Base-by-base conservation (phyloP, 306 rosid genomes). In the Hippophae gyantsensis region DNA sequence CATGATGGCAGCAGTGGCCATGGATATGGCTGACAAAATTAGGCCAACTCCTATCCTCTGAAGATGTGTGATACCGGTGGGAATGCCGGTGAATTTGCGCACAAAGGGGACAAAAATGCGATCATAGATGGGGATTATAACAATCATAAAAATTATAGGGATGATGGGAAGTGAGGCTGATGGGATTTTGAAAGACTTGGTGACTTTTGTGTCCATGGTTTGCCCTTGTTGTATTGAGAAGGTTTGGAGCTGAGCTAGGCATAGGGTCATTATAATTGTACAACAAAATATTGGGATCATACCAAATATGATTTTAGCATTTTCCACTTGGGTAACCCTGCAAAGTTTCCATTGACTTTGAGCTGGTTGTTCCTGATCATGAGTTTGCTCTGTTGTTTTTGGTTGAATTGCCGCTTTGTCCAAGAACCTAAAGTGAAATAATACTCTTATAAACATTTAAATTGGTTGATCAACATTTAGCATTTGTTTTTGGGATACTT, bases 211-310 rank as follows among this genome's bases (percentile, higher is more conserved):
- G 65, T 90, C 49, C 90, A 86, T 46, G 61, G 97, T 90, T 46
- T 72, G 62, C 79, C 86, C 74, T 76, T 86, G 94, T 58, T 86
- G 86, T 56, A 90, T 51, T 6, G 89, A 71, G 79, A 86, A 86
- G 2, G 95, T 90, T 55, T 86, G 95, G 66, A 90, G 90, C 46
- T 86, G 95, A 10, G 95, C 97, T 73, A 87, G 55, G 69, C 97
- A 90, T n/a, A 90, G 82, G 65, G 79, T 85, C 85, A 82, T 77
- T 54, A 90, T 84, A 66, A 90, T 77, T 14, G 95, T 90, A 65
- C 94, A 82, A 1, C 85, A 10, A 64, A 90, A 82, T 54, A 90
- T 84, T 41, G 95, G 97, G 10, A 90, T 82, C 95, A 86, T 86
- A 49, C 97, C 81, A 54, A 90, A 67, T 60, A 90, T 51, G 52